phyloP scores from a whole-genome alignment of 2,329 filamentous ascomycete genomes.

The Fusarium metavorans region DNA sequence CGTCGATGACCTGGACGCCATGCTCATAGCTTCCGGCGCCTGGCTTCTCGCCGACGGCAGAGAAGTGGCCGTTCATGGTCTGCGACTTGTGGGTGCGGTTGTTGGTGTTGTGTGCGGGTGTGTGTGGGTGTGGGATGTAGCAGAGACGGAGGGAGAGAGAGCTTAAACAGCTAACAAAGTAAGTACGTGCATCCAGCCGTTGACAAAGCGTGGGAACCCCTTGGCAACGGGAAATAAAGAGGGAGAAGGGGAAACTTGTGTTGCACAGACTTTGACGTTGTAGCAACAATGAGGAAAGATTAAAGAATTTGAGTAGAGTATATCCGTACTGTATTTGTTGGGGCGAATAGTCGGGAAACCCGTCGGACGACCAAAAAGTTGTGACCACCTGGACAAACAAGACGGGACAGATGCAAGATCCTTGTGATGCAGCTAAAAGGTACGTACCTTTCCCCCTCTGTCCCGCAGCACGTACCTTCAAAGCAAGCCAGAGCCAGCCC shows the following conservation, averaged over 20 bases:
- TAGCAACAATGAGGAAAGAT: neutral
- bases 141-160: constrained; percentile 11
- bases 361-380: constrained; percentile 41
- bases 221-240: constrained; percentile 13
- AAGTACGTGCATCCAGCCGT: constrained; percentile 38
- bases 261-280: neutral
- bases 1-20: constrained; percentile 95
- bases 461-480: neutral
- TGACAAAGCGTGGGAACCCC: constrained; percentile 23
- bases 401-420: constrained; percentile 25
- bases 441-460: constrained; percentile 26
- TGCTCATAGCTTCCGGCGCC: constrained; percentile 81
- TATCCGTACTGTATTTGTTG: constrained; percentile 22
- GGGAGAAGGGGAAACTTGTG: neutral
- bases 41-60: constrained; percentile 75
- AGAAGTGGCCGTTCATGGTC: constrained; percentile 84
- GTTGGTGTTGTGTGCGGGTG: constrained; percentile 2
- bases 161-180: constrained; percentile 26
- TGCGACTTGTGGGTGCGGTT: constrained; percentile 35
- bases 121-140: constrained; percentile 12
- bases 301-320: neutral
- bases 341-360: constrained; percentile 29
- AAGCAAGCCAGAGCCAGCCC: constrained; percentile 27
- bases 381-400: constrained; percentile 42
- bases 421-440: constrained; percentile 32